Percentiles rank a stretch among this genome's conserved stretches.
Evolutionary conservation across 306 rosid species (phyloP).

Genomic region (Vigna unguiculata): DNA sequence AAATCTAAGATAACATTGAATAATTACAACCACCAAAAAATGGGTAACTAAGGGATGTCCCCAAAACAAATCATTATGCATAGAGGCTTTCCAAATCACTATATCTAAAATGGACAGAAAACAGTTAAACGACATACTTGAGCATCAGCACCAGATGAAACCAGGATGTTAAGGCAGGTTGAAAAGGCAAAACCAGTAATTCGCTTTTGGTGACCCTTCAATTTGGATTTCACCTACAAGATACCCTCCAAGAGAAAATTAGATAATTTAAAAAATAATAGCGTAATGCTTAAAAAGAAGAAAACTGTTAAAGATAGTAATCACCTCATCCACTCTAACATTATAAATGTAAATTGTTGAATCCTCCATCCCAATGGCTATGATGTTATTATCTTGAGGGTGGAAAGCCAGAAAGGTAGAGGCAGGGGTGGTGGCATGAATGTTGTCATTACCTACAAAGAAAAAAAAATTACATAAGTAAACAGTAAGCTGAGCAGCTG

Average conservation of each 20-base stretch:
- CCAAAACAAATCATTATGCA: constrained; percentile 33
- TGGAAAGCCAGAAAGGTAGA: constrained; percentile 84
- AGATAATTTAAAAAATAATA: constrained; percentile 39
- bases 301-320: constrained; percentile 15
- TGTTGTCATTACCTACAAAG: constrained; percentile 84
- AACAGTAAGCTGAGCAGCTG: constrained; percentile 35
- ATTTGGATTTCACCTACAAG: constrained; percentile 74
- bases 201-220: constrained; percentile 84
- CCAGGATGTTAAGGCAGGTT: constrained; percentile 70
- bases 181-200: constrained; percentile 89
- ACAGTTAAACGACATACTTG: constrained; percentile 58
- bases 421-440: constrained; percentile 85
- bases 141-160: constrained; percentile 91
- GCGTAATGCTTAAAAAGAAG: background rate
- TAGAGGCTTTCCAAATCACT: constrained; percentile 24
- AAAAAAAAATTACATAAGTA: constrained; percentile 27
- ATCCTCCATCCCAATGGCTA: constrained; percentile 95
- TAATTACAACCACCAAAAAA: background rate
- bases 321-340: constrained; percentile 85
- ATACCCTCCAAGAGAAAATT: constrained; percentile 36
- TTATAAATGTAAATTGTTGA: constrained; percentile 83
- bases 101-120: constrained; percentile 33
- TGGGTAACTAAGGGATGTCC: constrained; percentile 10
- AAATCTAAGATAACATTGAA: constrained; percentile 14
- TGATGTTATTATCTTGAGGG: constrained; percentile 90